Conservation (phyloP, 306 rosid species). For the Corylus heterophylla region DNA sequence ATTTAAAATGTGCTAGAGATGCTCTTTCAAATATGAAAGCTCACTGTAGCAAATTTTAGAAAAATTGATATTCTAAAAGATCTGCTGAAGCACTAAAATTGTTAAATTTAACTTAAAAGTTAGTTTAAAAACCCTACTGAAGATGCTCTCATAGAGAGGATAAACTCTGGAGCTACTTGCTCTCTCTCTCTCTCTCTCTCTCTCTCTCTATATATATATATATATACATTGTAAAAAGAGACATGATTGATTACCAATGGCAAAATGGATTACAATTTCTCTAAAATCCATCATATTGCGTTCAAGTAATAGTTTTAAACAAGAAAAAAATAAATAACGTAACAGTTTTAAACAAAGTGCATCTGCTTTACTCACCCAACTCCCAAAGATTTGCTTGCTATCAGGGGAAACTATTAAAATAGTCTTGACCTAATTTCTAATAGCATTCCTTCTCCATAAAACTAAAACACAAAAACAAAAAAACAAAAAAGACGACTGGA, state of each 20-base stretch:
- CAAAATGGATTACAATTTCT: neutral
- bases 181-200: no score
- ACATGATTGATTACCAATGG: neutral
- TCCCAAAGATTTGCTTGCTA: neutral
- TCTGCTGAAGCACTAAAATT: no score
- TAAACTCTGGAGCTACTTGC: no score
- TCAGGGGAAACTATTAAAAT: neutral
- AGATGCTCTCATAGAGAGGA: no score
- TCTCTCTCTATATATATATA: no score
- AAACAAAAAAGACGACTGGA: neutral
- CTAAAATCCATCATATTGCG: neutral
- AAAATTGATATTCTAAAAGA: no score
- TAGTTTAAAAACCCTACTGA: no score
- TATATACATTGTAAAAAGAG: neutral
- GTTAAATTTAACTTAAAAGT: no score
- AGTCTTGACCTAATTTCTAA: neutral
- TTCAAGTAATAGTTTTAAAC: neutral
- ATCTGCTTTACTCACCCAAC: neutral
- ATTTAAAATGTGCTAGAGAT: no score
- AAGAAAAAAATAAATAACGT: no score
- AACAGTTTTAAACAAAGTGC: neutral
- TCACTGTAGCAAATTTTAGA: no score
- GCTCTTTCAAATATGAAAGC: no score
- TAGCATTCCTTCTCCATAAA: neutral
- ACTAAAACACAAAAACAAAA: neutral